Conservation (phyloP, 2,329 filamentous ascomycete species). For the Trichoderma cornu-damae region DNA sequence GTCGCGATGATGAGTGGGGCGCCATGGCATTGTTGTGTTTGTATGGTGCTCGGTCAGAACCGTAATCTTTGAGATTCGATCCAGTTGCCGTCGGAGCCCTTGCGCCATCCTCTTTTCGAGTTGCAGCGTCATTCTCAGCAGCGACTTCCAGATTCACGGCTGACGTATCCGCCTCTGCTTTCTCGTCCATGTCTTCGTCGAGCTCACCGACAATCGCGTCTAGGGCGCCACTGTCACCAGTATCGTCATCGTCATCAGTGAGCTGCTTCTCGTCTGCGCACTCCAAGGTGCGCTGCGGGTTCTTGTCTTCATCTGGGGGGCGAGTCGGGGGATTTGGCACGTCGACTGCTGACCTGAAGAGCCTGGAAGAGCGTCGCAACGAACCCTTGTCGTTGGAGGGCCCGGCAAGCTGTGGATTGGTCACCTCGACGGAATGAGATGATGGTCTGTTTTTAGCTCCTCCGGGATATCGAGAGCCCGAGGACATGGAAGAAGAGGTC, state of each 20-base stretch:
- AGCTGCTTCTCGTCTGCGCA: conserved; percentile 89
- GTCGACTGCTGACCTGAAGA: conserved; percentile 50
- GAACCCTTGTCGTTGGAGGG: conserved; percentile 54
- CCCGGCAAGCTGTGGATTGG: conserved; percentile 41
- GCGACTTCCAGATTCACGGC: conserved; percentile 90
- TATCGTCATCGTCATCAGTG: conserved; percentile 65
- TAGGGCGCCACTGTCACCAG: conserved; percentile 60
- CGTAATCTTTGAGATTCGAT: conserved; percentile 36
- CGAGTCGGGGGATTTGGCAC: conserved; percentile 46
- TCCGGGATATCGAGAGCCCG: conserved; percentile 41
- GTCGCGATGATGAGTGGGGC: conserved; percentile 54
- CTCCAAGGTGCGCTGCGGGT: conserved; percentile 68
- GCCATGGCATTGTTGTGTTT: conserved; percentile 44
- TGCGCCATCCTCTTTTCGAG: conserved; percentile 86
- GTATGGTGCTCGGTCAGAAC: conserved; percentile 38
- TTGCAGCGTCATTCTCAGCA: conserved; percentile 79
- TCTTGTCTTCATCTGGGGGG: conserved; percentile 52
- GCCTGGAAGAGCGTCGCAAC: conserved; percentile 59
- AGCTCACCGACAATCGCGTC: conserved; percentile 88
- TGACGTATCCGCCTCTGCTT: conserved; percentile 60
- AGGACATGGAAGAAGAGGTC: conserved; percentile 36
- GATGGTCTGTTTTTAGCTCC: conserved; percentile 46
- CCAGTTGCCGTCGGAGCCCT: conserved; percentile 77
- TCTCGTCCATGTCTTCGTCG: conserved; percentile 75
- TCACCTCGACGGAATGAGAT: conserved; percentile 37